phyloP scores from a whole-genome alignment of 345 rosid genomes.

The Melaleuca quinquenervia region DNA sequence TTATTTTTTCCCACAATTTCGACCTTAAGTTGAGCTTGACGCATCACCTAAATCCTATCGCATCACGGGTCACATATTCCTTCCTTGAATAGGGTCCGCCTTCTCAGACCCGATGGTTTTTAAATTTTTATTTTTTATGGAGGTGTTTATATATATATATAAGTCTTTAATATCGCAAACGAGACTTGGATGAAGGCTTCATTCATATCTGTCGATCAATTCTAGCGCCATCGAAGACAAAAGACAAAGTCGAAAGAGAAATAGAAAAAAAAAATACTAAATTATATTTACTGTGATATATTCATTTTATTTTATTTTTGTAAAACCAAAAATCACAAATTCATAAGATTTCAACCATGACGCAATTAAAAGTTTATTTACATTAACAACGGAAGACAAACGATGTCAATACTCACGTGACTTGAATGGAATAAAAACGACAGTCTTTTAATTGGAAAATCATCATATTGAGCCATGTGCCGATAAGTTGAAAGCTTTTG shows the following conservation, averaged over 20 bases:
- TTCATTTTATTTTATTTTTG: no score
- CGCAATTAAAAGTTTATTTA: no score
- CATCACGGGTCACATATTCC: background rate
- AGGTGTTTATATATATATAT: background rate
- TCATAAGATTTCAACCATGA: no score
- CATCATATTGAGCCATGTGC: no score
- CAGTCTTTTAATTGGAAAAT: no score
- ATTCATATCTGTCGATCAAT: background rate
- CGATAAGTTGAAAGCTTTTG: no score
- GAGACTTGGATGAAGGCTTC: background rate
- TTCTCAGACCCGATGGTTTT: background rate
- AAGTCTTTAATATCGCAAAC: background rate
- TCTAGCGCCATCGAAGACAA: background rate
- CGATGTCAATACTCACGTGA: no score
- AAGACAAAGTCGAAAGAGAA: accelerated
- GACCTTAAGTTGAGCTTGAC: background rate
- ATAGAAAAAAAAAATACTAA: no score
- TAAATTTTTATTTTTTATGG: background rate
- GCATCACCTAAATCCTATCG: background rate
- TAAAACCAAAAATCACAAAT: no score
- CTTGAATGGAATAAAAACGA: no score
- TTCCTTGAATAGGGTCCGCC: background rate
- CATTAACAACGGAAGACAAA: no score
- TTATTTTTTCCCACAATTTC: background rate
- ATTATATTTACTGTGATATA: no score